phyloP scores from a whole-genome alignment of 495 filamentous ascomycete species.

The Penicillium macrosclerotiorum region DNA sequence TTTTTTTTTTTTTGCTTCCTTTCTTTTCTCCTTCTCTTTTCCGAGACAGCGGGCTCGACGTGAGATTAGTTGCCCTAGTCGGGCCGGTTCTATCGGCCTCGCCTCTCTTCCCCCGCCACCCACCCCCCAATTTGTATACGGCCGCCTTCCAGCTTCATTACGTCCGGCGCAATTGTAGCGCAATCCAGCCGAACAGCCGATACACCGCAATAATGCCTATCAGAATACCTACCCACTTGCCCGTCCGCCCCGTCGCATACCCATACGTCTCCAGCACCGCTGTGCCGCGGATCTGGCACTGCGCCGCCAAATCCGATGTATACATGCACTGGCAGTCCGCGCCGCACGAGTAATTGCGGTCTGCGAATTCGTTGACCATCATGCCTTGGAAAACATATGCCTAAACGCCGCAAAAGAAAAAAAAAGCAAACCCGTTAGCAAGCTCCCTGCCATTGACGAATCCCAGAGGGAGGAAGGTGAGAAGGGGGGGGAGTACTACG shows the following conservation, averaged over 20 bases:
- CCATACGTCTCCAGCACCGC: slow-evolving; percentile 67
- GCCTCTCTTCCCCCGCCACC: background rate
- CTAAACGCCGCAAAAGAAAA: slow-evolving; percentile 11
- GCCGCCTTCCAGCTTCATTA: too few species aligned
- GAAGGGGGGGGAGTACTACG: too few species aligned
- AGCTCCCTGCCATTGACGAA: too few species aligned
- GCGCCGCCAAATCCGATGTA: slow-evolving; percentile 53
- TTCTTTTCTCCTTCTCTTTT: too few species aligned
- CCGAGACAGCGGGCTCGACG: too few species aligned
- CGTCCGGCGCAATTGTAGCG: slow-evolving; percentile 30
- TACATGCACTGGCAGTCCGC: slow-evolving; percentile 67
- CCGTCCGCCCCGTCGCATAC: slow-evolving; percentile 59
- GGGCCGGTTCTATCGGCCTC: too few species aligned
- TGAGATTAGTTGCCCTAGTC: too few species aligned
- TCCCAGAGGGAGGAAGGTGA: too few species aligned
- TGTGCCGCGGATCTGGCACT: slow-evolving; percentile 66
- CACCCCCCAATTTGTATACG: background rate
- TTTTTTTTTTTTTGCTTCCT: too few species aligned
- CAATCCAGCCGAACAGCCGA: slow-evolving; percentile 59
- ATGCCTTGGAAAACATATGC: slow-evolving; percentile 84
- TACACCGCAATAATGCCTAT: slow-evolving; percentile 71
- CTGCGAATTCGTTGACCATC: slow-evolving; percentile 81
- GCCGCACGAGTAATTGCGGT: slow-evolving; percentile 60
- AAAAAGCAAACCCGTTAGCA: background rate
- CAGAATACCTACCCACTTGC: slow-evolving; percentile 73